Base-by-base conservation (phyloP, 1,284 basidiomycete genomes). In the Ustilago curta region DNA sequence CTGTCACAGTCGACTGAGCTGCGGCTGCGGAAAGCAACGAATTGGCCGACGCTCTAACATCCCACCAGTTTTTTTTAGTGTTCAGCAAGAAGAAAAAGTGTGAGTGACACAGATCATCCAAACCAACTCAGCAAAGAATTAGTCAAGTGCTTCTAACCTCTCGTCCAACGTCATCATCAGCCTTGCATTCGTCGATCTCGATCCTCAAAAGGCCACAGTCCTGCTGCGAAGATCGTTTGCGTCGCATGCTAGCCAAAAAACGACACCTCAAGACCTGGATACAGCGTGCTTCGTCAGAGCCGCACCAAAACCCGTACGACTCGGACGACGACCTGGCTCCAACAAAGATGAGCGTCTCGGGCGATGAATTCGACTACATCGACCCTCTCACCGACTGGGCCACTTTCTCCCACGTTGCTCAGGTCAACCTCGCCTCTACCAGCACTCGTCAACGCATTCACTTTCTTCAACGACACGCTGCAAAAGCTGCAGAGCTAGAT, bases 301-400 rank as follows among this genome's bases (percentile, higher is more conserved):
- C 64, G 16, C 72, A 64, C 21, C 66, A 53, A 32, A 62, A 77
- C 44, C 79, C 82, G 4, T 82, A 83, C 74, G 77, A 79, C 71
- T 65, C 73, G 42, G 80, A 82, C 64, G 81, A 81, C 70, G 78
- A 79, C 35, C 73, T 80, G 68, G 70, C 73, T 49, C 77, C 80
- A 16, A 54, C 57, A 45, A 69, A 64, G 44, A 75, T 69, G 62
- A 75, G 66, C 50, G 60, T 62, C 52, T 62, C 60, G 7, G 63
- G 62, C 51, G 66, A 72, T 48, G 69, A 68, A 7, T 21, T 23
- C 8, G 61, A 48, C 32, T 31, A 31, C 35, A 44, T 68, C 65
- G 70, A 67, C 44, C 69, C 69, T 21, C 49, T 61, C 35, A 40
- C 59, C 12, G 67, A 82, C 32, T 83, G 81, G 81, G 29, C 69